These are phyloP conservation scores for Verticillium zaregamsianum DNA, from an alignment of 2,329 filamentous ascomycete genomes.

Conservation along the genomic window DNA sequence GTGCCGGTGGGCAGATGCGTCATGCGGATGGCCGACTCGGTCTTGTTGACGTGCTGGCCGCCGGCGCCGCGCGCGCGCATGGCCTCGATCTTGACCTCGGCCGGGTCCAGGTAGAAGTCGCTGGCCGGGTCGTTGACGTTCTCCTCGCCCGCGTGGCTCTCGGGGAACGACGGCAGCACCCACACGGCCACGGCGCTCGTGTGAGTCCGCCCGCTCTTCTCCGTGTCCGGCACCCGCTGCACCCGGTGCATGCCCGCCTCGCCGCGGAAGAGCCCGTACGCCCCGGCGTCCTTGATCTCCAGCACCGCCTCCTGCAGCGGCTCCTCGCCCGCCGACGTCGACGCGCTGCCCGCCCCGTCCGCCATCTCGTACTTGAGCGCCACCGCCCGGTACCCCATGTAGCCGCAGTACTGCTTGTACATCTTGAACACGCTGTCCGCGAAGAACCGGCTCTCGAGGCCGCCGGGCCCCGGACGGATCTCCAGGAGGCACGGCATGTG, in stretches of 20 bases:
- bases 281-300: conserved; percentile 70
- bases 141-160: conserved; percentile 44
- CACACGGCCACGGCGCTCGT: conserved; percentile 90
- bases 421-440: conserved; percentile 83
- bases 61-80: conserved; percentile 92
- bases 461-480: conserved; percentile 86
- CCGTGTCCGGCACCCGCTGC: conserved; percentile 87
- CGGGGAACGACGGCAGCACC: conserved; percentile 80
- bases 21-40: conserved; percentile 88
- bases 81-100: conserved; percentile 79
- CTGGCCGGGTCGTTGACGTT: conserved; percentile 80
- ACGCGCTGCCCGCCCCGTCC: conserved; percentile 56
- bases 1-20: conserved; percentile 87
- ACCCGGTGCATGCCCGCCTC: conserved; percentile 96
- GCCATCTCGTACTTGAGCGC: conserved; percentile 77
- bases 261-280: conserved; percentile 76
- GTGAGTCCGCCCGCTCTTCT: conserved; percentile 86
- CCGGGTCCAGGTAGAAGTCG: conserved; percentile 84
- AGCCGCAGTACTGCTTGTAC: conserved; percentile 77
- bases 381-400: conserved; percentile 59
- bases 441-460: conserved; percentile 87
- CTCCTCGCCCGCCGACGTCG: conserved; percentile 54
- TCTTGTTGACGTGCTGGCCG: conserved; percentile 98
- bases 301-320: conserved; percentile 84
- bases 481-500: conserved; percentile 87